A percentile compares a stretch with the other conserved stretches of the same genome.
Evolutionary conservation across 177 flowering plant species (phyloP).

Genomic region (Telopea speciosissima): DNA sequence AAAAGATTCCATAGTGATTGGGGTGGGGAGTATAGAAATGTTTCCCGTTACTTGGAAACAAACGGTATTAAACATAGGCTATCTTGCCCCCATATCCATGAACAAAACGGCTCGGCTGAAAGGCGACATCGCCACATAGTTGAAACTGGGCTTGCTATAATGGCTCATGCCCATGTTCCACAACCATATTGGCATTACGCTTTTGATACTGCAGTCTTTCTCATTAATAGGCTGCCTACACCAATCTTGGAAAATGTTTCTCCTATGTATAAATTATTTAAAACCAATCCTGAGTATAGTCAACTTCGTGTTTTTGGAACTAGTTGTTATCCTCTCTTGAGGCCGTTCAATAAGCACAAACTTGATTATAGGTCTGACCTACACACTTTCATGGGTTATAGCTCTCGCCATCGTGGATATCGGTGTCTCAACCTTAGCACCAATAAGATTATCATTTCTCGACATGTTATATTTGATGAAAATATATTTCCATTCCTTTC

Average conservation of each 20-base stretch:
- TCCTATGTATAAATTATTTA: not conserved
- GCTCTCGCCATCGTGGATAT: not conserved
- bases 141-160: not conserved
- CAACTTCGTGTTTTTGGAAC: not conserved
- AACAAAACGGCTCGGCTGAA: not conserved
- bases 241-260: not conserved
- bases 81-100: not conserved
- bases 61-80: not conserved
- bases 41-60: not conserved
- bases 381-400: too few relatives aligned
- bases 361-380: not conserved
- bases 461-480: not conserved
- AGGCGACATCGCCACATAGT: not conserved
- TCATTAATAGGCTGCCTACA: too few relatives aligned
- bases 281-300: not conserved
- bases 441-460: too few relatives aligned
- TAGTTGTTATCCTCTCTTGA: not conserved
- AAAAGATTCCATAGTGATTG: not conserved
- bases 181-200: not conserved
- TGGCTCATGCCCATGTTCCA: not conserved
- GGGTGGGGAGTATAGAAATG: not conserved
- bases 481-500: not conserved
- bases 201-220: not conserved
- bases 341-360: not conserved
- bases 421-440: not conserved